Evolutionary conservation across 23 red algal species (phyloP).

Genomic region (Porphyridium purpureum): DNA sequence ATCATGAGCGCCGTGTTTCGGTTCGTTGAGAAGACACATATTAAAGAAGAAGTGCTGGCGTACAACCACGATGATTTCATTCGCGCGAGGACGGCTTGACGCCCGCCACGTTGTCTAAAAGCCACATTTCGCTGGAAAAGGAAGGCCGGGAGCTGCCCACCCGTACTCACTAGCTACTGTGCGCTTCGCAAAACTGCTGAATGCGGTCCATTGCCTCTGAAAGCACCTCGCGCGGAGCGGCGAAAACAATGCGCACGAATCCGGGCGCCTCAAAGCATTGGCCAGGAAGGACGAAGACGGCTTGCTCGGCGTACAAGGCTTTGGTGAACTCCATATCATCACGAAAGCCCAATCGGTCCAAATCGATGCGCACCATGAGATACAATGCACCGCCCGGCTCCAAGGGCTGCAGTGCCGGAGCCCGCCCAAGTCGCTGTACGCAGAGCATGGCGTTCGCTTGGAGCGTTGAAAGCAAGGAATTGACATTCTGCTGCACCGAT

Average conservation of each 20-base stretch:
- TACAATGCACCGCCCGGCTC: conserved; percentile 82
- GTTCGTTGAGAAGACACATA: background rate
- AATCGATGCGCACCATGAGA: conserved; percentile 65
- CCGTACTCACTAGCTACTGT: background rate
- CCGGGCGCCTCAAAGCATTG: conserved; percentile 62
- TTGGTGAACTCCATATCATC: conserved; percentile 60
- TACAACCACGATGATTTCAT: too few species aligned
- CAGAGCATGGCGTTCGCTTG: conserved; percentile 37
- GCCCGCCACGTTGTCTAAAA: background rate
- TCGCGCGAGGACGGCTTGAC: background rate
- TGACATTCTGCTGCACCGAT: conserved; percentile 1
- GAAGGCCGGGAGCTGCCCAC: background rate
- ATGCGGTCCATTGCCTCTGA: conserved; percentile 61
- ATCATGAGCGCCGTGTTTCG: background rate
- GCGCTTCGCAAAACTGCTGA: conserved; percentile 26
- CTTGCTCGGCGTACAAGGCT: conserved; percentile 49
- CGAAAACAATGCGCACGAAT: conserved; percentile 77
- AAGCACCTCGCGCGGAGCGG: conserved; percentile 32
- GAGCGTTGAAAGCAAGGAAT: conserved; percentile 40
- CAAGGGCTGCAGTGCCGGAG: conserved; percentile 25
- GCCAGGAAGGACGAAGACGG: conserved; percentile 84
- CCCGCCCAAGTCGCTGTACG: conserved; percentile 5
- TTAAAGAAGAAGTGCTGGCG: background rate
- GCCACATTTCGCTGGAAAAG: background rate
- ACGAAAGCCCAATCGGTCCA: conserved; percentile 11